Conservation (phyloP, 495 filamentous ascomycete species). For the Daldinia decipiens region DNA sequence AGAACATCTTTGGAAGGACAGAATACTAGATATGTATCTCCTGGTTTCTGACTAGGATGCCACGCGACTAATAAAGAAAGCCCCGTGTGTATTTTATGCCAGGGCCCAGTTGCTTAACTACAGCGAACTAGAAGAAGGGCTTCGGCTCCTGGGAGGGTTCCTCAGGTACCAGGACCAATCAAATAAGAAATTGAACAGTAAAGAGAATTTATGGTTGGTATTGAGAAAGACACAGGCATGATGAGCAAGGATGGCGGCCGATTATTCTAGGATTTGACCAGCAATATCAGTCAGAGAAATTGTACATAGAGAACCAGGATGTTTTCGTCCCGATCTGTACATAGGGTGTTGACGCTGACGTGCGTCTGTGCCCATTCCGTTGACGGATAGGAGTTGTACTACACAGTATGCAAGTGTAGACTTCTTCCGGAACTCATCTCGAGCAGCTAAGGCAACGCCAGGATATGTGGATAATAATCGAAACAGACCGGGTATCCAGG, state of each 20-base stretch:
- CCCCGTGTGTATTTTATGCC: slow-evolving; percentile 10
- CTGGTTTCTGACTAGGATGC: slow-evolving; percentile 22
- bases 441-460: slow-evolving; percentile 18
- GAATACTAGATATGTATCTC: slow-evolving; percentile 23
- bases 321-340: slow-evolving; percentile 7
- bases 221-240: slow-evolving; percentile 24
- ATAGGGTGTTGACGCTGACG: slow-evolving; percentile 12
- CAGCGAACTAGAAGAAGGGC: slow-evolving; percentile 23
- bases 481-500: slow-evolving; percentile 25
- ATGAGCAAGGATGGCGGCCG: slow-evolving; percentile 19
- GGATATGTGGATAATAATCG: slow-evolving; percentile 30
- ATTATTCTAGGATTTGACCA: slow-evolving; percentile 11
- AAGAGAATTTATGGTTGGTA: slow-evolving; percentile 24
- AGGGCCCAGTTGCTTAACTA: slow-evolving; percentile 14
- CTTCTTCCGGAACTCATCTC: slow-evolving; percentile 7
- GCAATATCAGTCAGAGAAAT: slow-evolving; percentile 1
- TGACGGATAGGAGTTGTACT: slow-evolving; percentile 16
- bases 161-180: slow-evolving; percentile 28
- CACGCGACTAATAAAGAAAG: slow-evolving; percentile 20
- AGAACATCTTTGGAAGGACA: slow-evolving; percentile 8
- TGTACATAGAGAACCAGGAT: slow-evolving; percentile 20
- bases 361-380: slow-evolving; percentile 6
- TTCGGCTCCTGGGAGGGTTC: slow-evolving; percentile 16
- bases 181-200: slow-evolving; percentile 11
- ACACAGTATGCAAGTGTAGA: slow-evolving; percentile 17